phyloP scores from a whole-genome alignment of 768 basidiomycete species.

The Naganishia randhawae region DNA sequence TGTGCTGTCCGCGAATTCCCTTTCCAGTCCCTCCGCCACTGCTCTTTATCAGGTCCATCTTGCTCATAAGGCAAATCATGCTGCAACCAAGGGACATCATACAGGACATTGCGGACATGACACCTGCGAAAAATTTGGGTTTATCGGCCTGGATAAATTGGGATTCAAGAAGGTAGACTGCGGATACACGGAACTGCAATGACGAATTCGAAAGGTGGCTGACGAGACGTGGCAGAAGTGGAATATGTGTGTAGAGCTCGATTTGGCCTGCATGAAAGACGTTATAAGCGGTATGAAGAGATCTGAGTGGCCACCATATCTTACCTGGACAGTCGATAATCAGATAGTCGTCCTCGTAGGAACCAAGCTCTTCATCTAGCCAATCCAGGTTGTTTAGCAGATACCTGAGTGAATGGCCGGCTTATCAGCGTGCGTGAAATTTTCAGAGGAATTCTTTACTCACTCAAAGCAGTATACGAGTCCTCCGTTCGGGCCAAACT shows the following conservation, averaged over 20 bases:
- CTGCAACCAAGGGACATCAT: conserved; percentile 98
- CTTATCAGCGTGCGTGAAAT: not conserved
- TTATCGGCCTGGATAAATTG: conserved; percentile 97
- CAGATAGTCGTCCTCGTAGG: conserved; percentile 89
- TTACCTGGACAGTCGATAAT: conserved; percentile 52
- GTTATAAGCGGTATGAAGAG: not conserved
- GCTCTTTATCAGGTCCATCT: conserved; percentile 88
- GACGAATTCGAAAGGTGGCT: conserved; percentile 58
- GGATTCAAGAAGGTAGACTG: conserved; percentile 88
- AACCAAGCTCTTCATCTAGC: conserved; percentile 92
- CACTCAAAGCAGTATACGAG: conserved; percentile 99
- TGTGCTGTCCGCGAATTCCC: conserved; percentile 67
- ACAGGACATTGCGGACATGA: conserved; percentile 95
- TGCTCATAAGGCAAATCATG: conserved; percentile 97
- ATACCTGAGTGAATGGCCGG: conserved; percentile 60
- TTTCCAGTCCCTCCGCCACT: conserved; percentile 50
- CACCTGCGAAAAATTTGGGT: conserved; percentile 97
- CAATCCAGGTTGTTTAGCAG: conserved; percentile 95
- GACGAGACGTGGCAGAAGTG: conserved; percentile 88
- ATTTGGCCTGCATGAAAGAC: conserved; percentile 73
- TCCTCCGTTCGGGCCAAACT: conserved; percentile 94
- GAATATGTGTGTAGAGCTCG: conserved; percentile 97
- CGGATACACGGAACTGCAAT: conserved; percentile 79
- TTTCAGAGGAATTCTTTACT: conserved; percentile 52
- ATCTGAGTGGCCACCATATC: not conserved